Evolutionary conservation across 1,139 yeast species (phyloP), one percentile per base, ranked within the genome.

Genomic region (Hansenula lynferdii): DNA sequence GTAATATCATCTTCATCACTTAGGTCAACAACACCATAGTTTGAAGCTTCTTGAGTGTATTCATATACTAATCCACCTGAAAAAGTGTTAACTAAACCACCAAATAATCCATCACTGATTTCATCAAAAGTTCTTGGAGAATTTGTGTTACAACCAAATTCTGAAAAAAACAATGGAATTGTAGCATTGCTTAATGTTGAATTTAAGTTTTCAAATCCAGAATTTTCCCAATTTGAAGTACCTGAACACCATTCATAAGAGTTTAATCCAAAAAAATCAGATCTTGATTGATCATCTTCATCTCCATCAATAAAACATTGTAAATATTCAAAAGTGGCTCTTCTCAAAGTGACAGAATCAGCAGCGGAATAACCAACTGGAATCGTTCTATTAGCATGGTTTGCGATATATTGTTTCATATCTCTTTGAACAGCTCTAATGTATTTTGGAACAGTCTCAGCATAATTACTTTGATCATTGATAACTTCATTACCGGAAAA

Each of bases 351-450:
- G 42, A 67, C 67, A 53, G 83, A 95, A 61, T 89, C 96, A 36
- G 95, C 95, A 32, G 96, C 92, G 11, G 96, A 84, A 62, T 89
- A 90, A 37, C 97, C 97, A 31, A 90, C 94, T 5, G 96, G 96
- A 42, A 89, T 83, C 10, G 70, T 58, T 61, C 97, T 77, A 57
- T 83, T 75, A 19, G 80, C 67, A 50, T 84, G 78, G 41, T 73
- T 68, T 14, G 71, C 64, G 46, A 90, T 86, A 61, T 90, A 89
- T 51, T 78, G 77, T 64, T 86, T 89, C 72, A 85, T 81, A 61
- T 90, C 97, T 62, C 97, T 81, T 53, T 86, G 81, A 26, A 94
- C 86, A 34, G 97, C 97, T 62, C 94, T 82, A 44, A 90, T 77
- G 57, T 84, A 90, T 37, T 68, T 72, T 31, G 87, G 85, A 34